Evolutionary conservation across 305 asterid genomes (phyloP).

Genomic region (Rubia occidens): DNA sequence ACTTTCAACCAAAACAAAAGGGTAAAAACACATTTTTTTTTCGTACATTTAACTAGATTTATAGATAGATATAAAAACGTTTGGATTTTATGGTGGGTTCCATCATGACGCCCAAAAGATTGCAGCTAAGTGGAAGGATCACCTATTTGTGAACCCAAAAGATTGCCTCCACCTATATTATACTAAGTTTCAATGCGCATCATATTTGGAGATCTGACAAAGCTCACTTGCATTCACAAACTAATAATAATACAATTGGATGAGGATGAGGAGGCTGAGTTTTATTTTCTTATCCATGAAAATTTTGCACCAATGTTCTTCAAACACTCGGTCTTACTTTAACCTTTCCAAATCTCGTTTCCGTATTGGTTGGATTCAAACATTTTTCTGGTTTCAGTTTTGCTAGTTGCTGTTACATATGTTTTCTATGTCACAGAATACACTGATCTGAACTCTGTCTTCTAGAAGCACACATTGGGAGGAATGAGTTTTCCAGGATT

Average conservation of each 20-base stretch:
- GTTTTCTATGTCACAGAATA: not conserved
- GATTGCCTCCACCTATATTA: not conserved
- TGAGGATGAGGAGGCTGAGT: not conserved
- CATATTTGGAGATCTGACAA: not conserved
- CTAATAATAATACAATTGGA: not conserved
- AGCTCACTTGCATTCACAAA: slow-evolving; percentile 1
- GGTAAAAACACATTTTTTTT: no score
- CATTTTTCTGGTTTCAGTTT: not conserved
- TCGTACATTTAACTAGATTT: no score
- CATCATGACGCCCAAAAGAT: not conserved
- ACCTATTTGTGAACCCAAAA: not conserved
- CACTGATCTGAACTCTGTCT: not conserved
- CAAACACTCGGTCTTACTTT: not conserved
- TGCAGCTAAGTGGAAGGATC: not conserved
- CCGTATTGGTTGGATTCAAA: not conserved
- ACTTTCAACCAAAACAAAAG: no score
- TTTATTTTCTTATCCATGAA: not conserved
- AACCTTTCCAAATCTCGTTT: not conserved
- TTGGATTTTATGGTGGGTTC: not conserved
- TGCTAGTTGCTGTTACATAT: no score
- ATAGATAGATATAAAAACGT: not conserved
- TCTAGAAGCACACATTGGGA: slow-evolving; percentile 63
- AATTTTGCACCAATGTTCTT: not conserved
- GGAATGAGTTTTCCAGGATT: slow-evolving; percentile 97
- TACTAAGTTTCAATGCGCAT: not conserved